phyloP scores from a whole-genome alignment of 257 asterid genomes.

The Coffea canephora region DNA sequence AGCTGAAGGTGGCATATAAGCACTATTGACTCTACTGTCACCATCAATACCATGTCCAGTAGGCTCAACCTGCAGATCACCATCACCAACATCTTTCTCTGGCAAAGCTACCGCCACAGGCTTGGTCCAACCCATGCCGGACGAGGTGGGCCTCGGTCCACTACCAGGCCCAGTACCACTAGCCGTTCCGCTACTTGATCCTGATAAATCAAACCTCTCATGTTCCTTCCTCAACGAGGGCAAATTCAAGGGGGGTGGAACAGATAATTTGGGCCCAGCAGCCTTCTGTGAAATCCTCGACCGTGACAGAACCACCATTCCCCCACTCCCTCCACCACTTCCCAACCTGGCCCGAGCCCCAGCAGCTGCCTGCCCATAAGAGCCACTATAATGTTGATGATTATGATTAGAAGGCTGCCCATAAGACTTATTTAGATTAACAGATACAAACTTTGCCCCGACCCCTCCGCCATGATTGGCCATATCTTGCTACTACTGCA shows the following conservation, averaged over 20 bases:
- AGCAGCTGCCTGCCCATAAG: conserved; percentile 53
- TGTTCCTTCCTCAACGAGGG: conserved; percentile 96
- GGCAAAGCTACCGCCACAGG: conserved; percentile 41
- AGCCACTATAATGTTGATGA: conserved; percentile 49
- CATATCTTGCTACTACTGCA: conserved; percentile 44
- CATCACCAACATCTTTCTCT: conserved; percentile 46
- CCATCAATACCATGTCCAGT: conserved; percentile 37
- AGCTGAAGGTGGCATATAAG: conserved; percentile 82
- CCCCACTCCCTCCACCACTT: conserved; percentile 69
- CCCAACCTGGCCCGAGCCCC: conserved; percentile 55
- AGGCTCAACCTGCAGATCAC: conserved; percentile 32
- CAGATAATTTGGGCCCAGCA: conserved; percentile 69
- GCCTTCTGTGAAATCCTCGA: conserved; percentile 54
- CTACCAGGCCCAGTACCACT: conserved; percentile 58
- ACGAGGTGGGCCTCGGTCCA: conserved; percentile 77
- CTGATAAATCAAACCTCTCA: conserved; percentile 64
- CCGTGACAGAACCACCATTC: conserved; percentile 89
- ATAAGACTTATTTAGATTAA: conserved; percentile 82
- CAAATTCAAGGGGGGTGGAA: conserved; percentile 95
- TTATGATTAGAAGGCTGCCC: conserved; percentile 65
- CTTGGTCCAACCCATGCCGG: conserved; percentile 93
- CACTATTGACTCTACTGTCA: conserved; percentile 38
- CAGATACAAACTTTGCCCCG: conserved; percentile 71
- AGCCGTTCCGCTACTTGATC: conserved; percentile 52
- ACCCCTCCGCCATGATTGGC: conserved; percentile 70